Percentiles rank a stretch among this genome's conserved stretches.
Evolutionary conservation across 768 basidiomycete genomes (phyloP).

Genomic region (Boletus sp.): DNA sequence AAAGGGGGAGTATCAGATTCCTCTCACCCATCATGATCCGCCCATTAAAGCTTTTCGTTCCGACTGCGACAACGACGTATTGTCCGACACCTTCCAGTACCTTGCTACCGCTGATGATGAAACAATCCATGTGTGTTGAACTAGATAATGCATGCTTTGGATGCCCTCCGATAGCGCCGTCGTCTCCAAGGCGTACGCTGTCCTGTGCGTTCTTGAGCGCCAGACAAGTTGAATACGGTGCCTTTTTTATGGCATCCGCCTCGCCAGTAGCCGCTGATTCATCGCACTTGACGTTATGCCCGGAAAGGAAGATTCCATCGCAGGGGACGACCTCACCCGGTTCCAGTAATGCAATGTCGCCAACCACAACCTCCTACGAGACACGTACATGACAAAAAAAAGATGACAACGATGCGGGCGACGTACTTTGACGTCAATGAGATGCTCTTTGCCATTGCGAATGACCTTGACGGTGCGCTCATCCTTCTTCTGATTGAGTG

Average conservation of each 20-base stretch:
- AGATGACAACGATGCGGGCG: not conserved
- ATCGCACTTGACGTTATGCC: constrained; percentile 94
- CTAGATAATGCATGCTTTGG: constrained; percentile 6
- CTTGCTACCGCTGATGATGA: constrained; percentile 88
- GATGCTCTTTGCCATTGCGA: constrained; percentile 63
- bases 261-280: constrained; percentile 97
- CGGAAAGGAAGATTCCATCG: constrained; percentile 90
- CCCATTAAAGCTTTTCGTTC: constrained; percentile 91
- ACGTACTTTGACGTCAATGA: constrained; percentile 78
- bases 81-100: constrained; percentile 92
- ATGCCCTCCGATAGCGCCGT: constrained; percentile 27
- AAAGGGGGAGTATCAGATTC: not conserved
- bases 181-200: constrained; percentile 12
- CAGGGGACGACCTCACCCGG: constrained; percentile 96
- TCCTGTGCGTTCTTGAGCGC: constrained; percentile 41
- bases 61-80: constrained; percentile 92
- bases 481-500: constrained; percentile 92
- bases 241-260: constrained; percentile 91
- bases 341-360: constrained; percentile 88
- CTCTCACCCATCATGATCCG: constrained; percentile 93
- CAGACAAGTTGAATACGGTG: constrained; percentile 72
- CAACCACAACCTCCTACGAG: constrained; percentile 83
- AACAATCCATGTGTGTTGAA: constrained; percentile 77
- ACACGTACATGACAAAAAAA: constrained; percentile 15
- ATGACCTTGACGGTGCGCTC: constrained; percentile 88